phyloP scores from a whole-genome alignment of 2,329 filamentous ascomycete species.

The Colletotrichum melonis region DNA sequence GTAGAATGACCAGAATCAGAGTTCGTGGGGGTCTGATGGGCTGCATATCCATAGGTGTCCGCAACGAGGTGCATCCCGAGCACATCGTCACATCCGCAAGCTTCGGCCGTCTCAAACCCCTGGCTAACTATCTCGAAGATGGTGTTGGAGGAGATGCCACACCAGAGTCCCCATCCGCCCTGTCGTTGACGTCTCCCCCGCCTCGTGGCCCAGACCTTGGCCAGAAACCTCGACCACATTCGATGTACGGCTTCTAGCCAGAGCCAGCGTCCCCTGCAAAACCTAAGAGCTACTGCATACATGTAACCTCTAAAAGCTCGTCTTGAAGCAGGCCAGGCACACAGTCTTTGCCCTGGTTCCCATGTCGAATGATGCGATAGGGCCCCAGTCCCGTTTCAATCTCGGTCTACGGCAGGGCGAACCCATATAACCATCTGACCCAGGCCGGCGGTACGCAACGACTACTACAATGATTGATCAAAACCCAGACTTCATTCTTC shows the following conservation, averaged over 20 bases:
- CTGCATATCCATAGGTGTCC: neutral
- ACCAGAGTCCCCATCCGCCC: neutral
- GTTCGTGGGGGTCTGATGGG: neutral
- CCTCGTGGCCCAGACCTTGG: neutral
- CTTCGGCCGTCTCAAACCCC: neutral
- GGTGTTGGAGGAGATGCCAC: neutral
- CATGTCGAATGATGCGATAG: neutral
- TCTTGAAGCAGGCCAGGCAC: neutral
- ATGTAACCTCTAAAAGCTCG: neutral
- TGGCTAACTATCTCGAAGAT: neutral
- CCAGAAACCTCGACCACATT: neutral
- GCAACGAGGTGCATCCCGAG: neutral
- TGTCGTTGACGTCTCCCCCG: neutral
- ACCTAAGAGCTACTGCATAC: neutral
- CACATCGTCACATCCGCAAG: neutral
- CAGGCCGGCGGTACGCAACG: neutral
- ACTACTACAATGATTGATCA: neutral
- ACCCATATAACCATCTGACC: constrained; percentile 12
- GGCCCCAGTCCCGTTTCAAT: neutral
- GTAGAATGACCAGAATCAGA: neutral
- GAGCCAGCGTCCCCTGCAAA: neutral
- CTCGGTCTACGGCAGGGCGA: constrained; percentile 1
- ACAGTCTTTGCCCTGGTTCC: neutral
- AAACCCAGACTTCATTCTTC: no score
- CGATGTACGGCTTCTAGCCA: neutral